Conservation (phyloP, 345 rosid genomes). For the Euphorbia tirucalli region DNA sequence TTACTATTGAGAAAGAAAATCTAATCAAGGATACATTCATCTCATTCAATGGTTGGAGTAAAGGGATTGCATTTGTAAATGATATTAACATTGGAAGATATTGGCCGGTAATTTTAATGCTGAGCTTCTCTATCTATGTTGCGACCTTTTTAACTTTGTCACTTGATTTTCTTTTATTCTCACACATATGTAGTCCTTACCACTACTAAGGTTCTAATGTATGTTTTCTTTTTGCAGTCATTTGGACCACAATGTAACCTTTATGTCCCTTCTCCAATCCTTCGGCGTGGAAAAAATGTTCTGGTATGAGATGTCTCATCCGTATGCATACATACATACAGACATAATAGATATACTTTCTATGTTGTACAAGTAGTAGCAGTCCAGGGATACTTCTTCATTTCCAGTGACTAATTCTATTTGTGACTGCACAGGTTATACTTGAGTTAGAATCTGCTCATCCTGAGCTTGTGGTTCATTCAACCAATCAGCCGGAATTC, state of each 20-base stretch:
- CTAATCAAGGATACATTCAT: slow-evolving; percentile 70
- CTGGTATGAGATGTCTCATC: slow-evolving; percentile 44
- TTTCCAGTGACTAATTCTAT: background rate
- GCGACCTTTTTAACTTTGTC: background rate
- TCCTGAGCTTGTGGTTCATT: slow-evolving; percentile 41
- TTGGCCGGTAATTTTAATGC: slow-evolving; percentile 65
- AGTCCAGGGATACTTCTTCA: background rate
- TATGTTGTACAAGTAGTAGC: too few relatives aligned
- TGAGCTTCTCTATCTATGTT: background rate
- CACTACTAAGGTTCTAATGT: slow-evolving; percentile 9
- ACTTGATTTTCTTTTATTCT: slow-evolving; percentile 5
- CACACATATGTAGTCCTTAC: background rate
- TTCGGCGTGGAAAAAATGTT: slow-evolving; percentile 53
- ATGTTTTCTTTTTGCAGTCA: slow-evolving; percentile 45
- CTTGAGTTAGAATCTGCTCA: slow-evolving; percentile 70
- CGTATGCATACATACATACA: background rate
- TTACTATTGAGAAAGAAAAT: slow-evolving; percentile 41
- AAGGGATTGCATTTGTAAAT: slow-evolving; percentile 76
- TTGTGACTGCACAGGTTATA: slow-evolving; percentile 44
- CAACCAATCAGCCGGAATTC: slow-evolving; percentile 55
- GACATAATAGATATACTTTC: too few relatives aligned
- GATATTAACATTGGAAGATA: slow-evolving; percentile 85
- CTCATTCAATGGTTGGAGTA: slow-evolving; percentile 81
- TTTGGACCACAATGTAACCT: slow-evolving; percentile 87
- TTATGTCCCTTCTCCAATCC: slow-evolving; percentile 75